Evolutionary conservation across 768 basidiomycete genomes (phyloP), one percentile per base, ranked within the genome.

Genomic region (Daedalea quercina): DNA sequence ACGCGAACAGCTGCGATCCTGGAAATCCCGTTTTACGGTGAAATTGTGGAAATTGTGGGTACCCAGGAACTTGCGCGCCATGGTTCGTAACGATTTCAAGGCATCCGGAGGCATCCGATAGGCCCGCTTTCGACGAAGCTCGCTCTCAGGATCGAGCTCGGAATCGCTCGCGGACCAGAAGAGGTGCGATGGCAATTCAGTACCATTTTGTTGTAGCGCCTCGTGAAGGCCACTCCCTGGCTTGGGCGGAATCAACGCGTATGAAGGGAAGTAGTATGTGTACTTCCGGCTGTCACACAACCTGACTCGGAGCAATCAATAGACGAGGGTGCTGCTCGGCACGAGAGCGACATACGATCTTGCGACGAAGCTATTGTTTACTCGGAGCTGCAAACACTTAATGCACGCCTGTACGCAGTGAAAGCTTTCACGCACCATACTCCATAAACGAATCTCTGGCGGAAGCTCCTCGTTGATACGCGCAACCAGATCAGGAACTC

Each of bases 41-140:
- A 94, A 98, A 65, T 98, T 98, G 69, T 96, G 94, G 68, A 95
- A 99, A 67, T 98, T 98, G 69, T 96, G 94, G 2, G 91, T 90
- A 7, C 90, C 94, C 58, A 87, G 78, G 62, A 83, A 98, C 62
- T 76, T 80, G 49, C 75, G 72, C 3, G 84, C 80, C 1, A 79
- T 67, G 13, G 66, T 69, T 50, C 85, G 75, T 25, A 96, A 71
- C 33, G 69, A 62, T 44, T 75, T 76, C 23, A 96, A 55, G 22
- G 81, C 77, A 9, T 75, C 76, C 2, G 71, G 41, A 28, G 67
- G 63, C 12, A 82, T 76, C 52, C 93, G 79, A 85, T 89, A 97
- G 8, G 70, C 70, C 47, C 86, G 77, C 63, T 89, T 90, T 26
- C 81, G 75, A n/a, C 57, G 57, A 40, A 85, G 72, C 50, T 89